phyloP scores from a whole-genome alignment of 345 rosid species.

The Nephelium lappaceum region DNA sequence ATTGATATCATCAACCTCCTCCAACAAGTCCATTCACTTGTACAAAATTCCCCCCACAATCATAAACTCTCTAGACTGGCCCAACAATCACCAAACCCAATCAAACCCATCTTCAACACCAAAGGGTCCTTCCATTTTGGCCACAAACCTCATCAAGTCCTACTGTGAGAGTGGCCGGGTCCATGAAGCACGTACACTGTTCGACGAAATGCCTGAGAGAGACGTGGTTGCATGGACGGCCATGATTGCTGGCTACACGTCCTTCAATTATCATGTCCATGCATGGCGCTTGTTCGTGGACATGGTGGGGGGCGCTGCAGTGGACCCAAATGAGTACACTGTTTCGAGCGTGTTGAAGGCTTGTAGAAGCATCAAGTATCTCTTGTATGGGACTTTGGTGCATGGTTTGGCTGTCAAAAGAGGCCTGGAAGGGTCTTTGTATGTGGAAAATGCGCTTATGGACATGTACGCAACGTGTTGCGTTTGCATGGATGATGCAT shows the following conservation, averaged over 20 bases:
- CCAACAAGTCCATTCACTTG: constrained; percentile 6
- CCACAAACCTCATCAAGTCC: constrained; percentile 61
- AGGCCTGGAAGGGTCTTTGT: constrained; percentile 61
- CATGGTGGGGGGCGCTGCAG: constrained; percentile 53
- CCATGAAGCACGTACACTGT: constrained; percentile 54
- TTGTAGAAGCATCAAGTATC: constrained; percentile 63
- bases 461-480: constrained; percentile 77
- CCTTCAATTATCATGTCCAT: constrained; percentile 36
- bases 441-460: constrained; percentile 71
- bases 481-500: constrained; percentile 59
- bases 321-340: constrained; percentile 62
- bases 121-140: constrained; percentile 59
- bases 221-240: constrained; percentile 81
- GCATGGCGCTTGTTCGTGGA: constrained; percentile 69
- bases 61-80: constrained; percentile 44
- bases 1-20: constrained; percentile 27
- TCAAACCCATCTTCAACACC: constrained; percentile 27
- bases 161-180: constrained; percentile 51
- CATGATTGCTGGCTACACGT: constrained; percentile 63
- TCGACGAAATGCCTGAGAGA: constrained; percentile 70
- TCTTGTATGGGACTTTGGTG: constrained; percentile 55
- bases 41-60: constrained; percentile 44
- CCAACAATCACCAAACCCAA: constrained; percentile 29
- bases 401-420: constrained; percentile 68
- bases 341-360: constrained; percentile 71